A percentile compares a stretch with the other conserved stretches of the same genome.
These are phyloP conservation scores for Canna indica DNA, from an alignment of 176 grass and related monocot species.

Conservation along the genomic window DNA sequence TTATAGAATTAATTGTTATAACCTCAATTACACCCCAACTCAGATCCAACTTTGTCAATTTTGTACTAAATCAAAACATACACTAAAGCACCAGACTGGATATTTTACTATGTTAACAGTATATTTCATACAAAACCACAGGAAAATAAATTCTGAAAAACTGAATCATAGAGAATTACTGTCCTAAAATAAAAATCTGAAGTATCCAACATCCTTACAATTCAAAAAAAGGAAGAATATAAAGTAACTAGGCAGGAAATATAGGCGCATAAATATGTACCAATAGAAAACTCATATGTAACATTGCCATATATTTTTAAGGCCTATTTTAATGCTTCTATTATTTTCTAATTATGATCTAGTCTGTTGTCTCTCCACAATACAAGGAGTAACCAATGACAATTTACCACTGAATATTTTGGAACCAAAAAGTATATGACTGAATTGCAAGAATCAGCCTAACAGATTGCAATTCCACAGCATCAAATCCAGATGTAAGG, in stretches of 20 bases:
- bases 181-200: too few species aligned
- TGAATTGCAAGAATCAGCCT: not conserved
- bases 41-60: too few species aligned
- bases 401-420: not conserved
- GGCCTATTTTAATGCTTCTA: too few species aligned
- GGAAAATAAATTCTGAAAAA: too few species aligned
- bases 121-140: too few species aligned
- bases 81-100: too few species aligned
- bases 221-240: not conserved
- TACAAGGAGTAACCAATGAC: not conserved
- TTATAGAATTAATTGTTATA: too few species aligned
- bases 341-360: not conserved
- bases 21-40: too few species aligned
- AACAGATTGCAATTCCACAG: not conserved
- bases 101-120: too few species aligned
- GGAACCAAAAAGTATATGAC: not conserved
- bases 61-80: too few species aligned
- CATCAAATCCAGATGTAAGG: not conserved
- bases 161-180: too few species aligned
- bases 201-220: too few species aligned
- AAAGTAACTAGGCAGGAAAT: not conserved
- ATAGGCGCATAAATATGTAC: not conserved
- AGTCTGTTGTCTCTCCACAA: not conserved
- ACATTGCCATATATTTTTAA: not conserved
- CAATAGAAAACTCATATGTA: not conserved